Percentiles rank a stretch among this genome's conserved stretches.
Conservation (phyloP, 2,329 filamentous ascomycete species). For the Pezicula radicicola region DNA sequence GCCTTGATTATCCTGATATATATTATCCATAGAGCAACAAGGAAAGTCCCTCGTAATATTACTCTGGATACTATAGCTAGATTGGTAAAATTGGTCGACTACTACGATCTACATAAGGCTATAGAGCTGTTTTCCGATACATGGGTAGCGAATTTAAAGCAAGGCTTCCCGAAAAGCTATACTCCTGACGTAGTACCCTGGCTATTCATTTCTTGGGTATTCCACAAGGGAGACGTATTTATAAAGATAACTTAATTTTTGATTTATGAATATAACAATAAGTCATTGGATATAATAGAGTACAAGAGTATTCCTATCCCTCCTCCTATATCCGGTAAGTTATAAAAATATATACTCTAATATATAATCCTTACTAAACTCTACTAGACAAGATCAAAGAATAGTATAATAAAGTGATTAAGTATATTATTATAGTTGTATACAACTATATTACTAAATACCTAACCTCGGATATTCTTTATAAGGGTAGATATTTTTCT, state of each 20-base stretch:
- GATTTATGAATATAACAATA: slow-evolving; percentile 14
- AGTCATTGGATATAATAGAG: slow-evolving; percentile 10
- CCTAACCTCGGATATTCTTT: slow-evolving; percentile 10
- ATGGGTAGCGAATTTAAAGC: slow-evolving; percentile 33
- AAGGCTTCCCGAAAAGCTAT: slow-evolving; percentile 13
- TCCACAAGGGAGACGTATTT: slow-evolving; percentile 15
- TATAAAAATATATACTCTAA: not conserved
- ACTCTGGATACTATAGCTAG: slow-evolving; percentile 38
- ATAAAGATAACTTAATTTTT: slow-evolving; percentile 15
- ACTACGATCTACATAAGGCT: slow-evolving; percentile 38
- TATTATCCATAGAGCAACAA: slow-evolving; percentile 40
- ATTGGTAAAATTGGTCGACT: slow-evolving; percentile 40
- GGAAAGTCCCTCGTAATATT: slow-evolving; percentile 35
- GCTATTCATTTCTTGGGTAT: slow-evolving; percentile 19
- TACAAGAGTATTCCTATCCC: slow-evolving; percentile 8
- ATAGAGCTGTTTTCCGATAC: slow-evolving; percentile 37
- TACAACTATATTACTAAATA: slow-evolving; percentile 12
- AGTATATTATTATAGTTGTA: not conserved
- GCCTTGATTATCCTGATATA: slow-evolving; percentile 40
- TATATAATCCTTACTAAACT: too few relatives aligned
- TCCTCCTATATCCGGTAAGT: slow-evolving; percentile 9
- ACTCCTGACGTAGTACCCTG: slow-evolving; percentile 13
- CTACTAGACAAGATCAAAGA: too few relatives aligned
- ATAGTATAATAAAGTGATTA: too few relatives aligned
- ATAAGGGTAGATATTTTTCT: slow-evolving; percentile 15